Evolutionary conservation across 352 stramenopile genomes (phyloP), one percentile per base, ranked within the genome.

Genomic region (Phytopythium montanum): DNA sequence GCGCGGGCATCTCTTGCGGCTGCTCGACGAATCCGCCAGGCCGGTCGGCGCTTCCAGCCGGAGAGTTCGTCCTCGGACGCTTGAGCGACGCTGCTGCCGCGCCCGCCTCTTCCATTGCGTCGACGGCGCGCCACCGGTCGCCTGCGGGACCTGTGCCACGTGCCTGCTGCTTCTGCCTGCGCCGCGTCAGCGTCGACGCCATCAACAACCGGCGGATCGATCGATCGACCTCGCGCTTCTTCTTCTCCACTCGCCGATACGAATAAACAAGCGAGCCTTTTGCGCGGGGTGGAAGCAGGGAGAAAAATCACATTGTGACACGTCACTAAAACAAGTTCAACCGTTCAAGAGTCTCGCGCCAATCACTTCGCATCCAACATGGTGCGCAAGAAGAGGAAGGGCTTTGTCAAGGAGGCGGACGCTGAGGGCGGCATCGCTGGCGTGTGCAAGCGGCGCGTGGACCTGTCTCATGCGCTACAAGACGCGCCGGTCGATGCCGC

Each of bases 341-440:
- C 23, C 16, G n/a, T n/a, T n/a, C n/a, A n/a, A n/a, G n/a, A n/a
- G n/a, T n/a, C n/a, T n/a, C n/a, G n/a, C n/a, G n/a, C n/a, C n/a
- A n/a, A n/a, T n/a, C n/a, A n/a, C n/a, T n/a, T n/a, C n/a, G n/a
- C n/a, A n/a, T n/a, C n/a, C n/a, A n/a, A n/a, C n/a, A 94, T 91
- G 81, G 78, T 92, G 68, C 84, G 84, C 61, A 91, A 86, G 70
- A 94, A 94, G 70, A 78, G 75, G 56, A 90, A 90, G 60, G 80
- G 74, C 21, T 63, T 89, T 34, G 66, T 87, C 34, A 90, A 90
- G 65, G 80, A 82, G 59, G 67, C 72, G 60, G 59, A 73, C 41
- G 59, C 61, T 0, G 63, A 60, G 28, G 60, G 62, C 55, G 62
- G 26, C 23, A 52, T 51, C 21, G 65, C 33, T n/a, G n/a, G n/a